phyloP scores from a whole-genome alignment of 2,329 filamentous ascomycete genomes.

The Penicillium olsonii region DNA sequence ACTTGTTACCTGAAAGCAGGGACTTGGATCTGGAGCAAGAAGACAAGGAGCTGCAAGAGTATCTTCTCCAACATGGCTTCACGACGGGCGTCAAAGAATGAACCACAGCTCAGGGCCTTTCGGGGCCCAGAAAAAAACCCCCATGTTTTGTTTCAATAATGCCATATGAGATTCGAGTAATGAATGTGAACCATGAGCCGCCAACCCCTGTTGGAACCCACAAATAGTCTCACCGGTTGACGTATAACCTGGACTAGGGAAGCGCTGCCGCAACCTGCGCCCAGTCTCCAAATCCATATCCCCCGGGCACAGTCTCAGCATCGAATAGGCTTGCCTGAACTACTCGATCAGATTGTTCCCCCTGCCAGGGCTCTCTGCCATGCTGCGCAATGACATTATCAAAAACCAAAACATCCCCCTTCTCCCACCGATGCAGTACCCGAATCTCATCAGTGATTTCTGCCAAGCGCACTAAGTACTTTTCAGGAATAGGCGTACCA shows the following conservation, averaged over 20 bases:
- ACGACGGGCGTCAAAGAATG: conserved; percentile 4
- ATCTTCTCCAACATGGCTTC: conserved; percentile 25
- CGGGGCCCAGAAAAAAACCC: not conserved
- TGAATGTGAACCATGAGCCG: not conserved
- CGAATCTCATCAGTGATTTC: conserved; percentile 53
- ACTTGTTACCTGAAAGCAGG: conserved; percentile 33
- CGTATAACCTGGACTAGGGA: too few species aligned
- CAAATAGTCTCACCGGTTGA: too few species aligned
- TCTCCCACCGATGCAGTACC: conserved; percentile 51
- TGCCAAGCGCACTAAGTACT: conserved; percentile 44
- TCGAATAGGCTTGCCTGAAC: conserved; percentile 53
- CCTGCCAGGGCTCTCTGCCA: conserved; percentile 52
- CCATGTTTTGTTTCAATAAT: not conserved
- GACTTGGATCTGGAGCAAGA: conserved; percentile 30
- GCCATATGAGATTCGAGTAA: not conserved
- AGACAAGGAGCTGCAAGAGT: conserved; percentile 27
- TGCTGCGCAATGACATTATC: conserved; percentile 54
- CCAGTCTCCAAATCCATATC: conserved; percentile 47
- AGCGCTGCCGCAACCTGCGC: conserved; percentile 50
- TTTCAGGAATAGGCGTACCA: conserved; percentile 50
- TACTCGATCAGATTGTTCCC: conserved; percentile 49
- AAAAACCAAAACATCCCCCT: conserved; percentile 51
- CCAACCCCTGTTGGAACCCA: too few species aligned
- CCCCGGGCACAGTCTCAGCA: conserved; percentile 47
- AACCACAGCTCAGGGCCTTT: too few species aligned